Conservation (phyloP, 768 basidiomycete genomes). For the Mycena albidolilacea region DNA sequence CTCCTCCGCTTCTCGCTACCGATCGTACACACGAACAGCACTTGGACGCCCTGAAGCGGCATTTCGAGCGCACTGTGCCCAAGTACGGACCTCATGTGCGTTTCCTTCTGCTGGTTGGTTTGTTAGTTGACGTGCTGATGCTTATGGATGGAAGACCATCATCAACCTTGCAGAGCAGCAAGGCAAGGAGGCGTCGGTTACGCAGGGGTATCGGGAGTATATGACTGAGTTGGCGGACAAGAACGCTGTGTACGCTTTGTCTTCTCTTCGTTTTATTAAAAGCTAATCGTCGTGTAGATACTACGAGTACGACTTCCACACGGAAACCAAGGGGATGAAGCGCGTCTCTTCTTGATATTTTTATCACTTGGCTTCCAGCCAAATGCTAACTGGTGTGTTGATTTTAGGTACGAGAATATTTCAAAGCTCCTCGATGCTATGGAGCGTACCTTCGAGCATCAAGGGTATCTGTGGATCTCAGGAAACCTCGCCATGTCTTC, state of each 20-base stretch:
- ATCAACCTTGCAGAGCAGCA: constrained; percentile 93
- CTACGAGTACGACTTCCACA: constrained; percentile 92
- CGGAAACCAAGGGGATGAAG: constrained; percentile 96
- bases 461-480: constrained; percentile 93
- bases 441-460: constrained; percentile 80
- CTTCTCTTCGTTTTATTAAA: background rate
- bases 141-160: constrained; percentile 65
- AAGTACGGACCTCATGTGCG: constrained; percentile 86
- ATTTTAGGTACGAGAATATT: constrained; percentile 88
- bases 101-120: constrained; percentile 37
- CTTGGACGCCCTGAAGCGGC: constrained; percentile 76
- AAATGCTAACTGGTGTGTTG: constrained; percentile 24
- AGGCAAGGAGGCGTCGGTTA: constrained; percentile 89
- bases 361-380: constrained; percentile 8
- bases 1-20: constrained; percentile 82
- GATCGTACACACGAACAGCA: constrained; percentile 84
- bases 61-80: constrained; percentile 76
- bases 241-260: constrained; percentile 66
- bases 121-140: constrained; percentile 23
- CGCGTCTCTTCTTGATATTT: constrained; percentile 50
- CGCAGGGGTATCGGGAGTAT: constrained; percentile 82
- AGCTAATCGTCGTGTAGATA: constrained; percentile 62
- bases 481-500: constrained; percentile 77
- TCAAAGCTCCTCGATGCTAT: constrained; percentile 80
- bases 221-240: constrained; percentile 69